Conservation (phyloP, 345 rosid species). For the Melastoma malabathricum region DNA sequence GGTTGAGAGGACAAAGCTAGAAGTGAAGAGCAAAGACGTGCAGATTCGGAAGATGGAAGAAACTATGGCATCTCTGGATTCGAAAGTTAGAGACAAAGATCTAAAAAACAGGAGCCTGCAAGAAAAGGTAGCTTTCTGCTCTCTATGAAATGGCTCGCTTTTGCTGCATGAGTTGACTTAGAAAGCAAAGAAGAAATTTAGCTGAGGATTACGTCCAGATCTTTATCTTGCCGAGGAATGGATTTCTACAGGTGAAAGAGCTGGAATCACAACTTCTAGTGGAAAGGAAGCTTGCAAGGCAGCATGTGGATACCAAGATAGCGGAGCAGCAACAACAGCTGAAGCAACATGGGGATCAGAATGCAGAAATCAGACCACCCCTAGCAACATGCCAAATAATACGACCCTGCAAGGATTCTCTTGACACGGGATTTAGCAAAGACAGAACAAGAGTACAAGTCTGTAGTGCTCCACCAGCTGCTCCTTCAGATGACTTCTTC, state of each 20-base stretch:
- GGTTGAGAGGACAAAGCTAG: slow-evolving; percentile 81
- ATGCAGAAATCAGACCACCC: slow-evolving; percentile 19
- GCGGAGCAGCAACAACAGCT: slow-evolving; percentile 53
- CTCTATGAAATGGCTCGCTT: no score
- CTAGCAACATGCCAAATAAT: slow-evolving; percentile 23
- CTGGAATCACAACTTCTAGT: slow-evolving; percentile 79
- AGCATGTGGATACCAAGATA: slow-evolving; percentile 79
- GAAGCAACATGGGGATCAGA: slow-evolving; percentile 46
- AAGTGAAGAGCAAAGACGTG: slow-evolving; percentile 70
- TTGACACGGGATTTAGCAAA: no score
- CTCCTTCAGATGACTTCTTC: slow-evolving; percentile 19
- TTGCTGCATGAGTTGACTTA: no score
- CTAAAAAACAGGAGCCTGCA: slow-evolving; percentile 56
- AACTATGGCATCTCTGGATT: slow-evolving; percentile 44
- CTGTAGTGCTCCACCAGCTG: no score
- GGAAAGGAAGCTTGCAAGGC: slow-evolving; percentile 91
- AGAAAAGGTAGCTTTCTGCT: slow-evolving; percentile 46
- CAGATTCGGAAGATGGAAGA: slow-evolving; percentile 89
- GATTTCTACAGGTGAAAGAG: slow-evolving; percentile 50
- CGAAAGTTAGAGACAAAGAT: slow-evolving; percentile 74
- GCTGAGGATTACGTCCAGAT: not conserved
- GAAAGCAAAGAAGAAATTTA: no score
- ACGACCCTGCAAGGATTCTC: slow-evolving; percentile 20
- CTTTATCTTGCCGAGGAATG: slow-evolving; percentile 3
- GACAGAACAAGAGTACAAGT: no score